Base-by-base conservation (phyloP, 495 filamentous ascomycete genomes). In the Hypoxylon cercidicola region DNA sequence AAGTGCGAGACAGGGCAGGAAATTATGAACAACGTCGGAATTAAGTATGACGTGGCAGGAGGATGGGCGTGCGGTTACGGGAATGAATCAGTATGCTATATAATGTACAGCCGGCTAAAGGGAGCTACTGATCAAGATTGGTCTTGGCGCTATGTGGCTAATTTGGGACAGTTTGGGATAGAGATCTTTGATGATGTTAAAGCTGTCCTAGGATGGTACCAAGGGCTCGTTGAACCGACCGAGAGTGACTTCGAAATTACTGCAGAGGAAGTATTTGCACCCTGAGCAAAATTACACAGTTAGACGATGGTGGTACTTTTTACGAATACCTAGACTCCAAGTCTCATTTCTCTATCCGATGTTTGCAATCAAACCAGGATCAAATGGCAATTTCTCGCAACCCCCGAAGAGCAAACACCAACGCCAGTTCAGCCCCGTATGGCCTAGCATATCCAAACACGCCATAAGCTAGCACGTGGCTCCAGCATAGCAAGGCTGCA, bases 121-220 rank as follows among this genome's bases (percentile, higher is more conserved):
- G 32, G 16, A 9, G 32, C 16, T 6, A 13, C 10, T 23, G 48
- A 52, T 10, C 21, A 20, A 15, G 44, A 12, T 47, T 52, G 48
- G 48, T 52, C 48, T 15, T 52, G 48, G 48, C 48, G 48, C 16
- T 52, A 52, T n/a, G 30, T 52, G 1, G 48, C 30, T 13, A 16
- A 1, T 13, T 18, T 52, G 48, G 48, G 48, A 21, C 48, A 52
- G 32, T 52, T 52, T 39, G 48, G 32, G 0, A 39, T 32, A 13
- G 0, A 21, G 11, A 16, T 39, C 11, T 52, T 52, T 39, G 32
- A 52, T 23, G 9, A 52, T 39, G 18, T 52, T 4, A 23, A 39
- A 12, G 48, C 15, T 6, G 11, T 52, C 6, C 30, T 52, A 11
- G 16, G 39, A 0, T 52, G 48, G 48, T 52, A 52, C 32, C 10